These are phyloP conservation scores for Hyaloperonospora brassicae DNA, from an alignment of 352 stramenopile species.

Conservation along the genomic window DNA sequence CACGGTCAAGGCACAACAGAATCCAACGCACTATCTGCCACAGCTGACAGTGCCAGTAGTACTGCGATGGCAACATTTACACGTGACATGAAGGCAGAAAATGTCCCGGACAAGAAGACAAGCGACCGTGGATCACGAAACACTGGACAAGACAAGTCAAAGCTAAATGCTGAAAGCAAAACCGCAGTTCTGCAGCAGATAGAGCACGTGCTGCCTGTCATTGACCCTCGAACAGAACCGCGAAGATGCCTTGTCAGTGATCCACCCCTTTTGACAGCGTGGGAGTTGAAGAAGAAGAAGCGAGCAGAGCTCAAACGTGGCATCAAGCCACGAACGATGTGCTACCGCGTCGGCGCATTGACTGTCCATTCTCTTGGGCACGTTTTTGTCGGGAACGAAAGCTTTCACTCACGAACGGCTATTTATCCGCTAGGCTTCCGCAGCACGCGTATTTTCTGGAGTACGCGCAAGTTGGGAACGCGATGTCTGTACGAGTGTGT, in stretches of 20 bases:
- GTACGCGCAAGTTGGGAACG: conserved; percentile 33
- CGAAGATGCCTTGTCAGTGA: conserved; percentile 40
- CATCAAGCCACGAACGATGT: conserved; percentile 38
- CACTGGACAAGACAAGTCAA: conserved; percentile 1
- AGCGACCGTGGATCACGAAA: conserved; percentile 1
- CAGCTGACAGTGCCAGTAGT: conserved; percentile 2
- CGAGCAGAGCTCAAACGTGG: conserved; percentile 31
- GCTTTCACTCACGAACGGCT: conserved; percentile 82
- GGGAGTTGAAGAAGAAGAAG: conserved; percentile 63
- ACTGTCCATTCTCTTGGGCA: conserved; percentile 76
- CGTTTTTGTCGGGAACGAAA: conserved; percentile 65
- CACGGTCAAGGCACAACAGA: conserved; percentile 3
- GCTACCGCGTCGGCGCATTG: conserved; percentile 62
- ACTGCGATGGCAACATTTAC: not conserved
- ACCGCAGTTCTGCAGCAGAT: not conserved
- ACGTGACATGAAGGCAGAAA: conserved; percentile 10
- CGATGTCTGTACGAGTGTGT: conserved; percentile 89
- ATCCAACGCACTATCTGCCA: conserved; percentile 1
- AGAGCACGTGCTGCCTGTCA: conserved; percentile 34
- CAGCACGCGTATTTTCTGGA: conserved; percentile 92
- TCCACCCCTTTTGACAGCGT: conserved; percentile 29
- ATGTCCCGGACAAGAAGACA: not conserved
- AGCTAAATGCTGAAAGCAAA: not conserved
- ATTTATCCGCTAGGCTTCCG: conserved; percentile 87
- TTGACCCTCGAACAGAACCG: conserved; percentile 38